These are phyloP conservation scores for Rhodomyrtus psidioides DNA, from an alignment of 441 rosid species.

Conservation along the genomic window DNA sequence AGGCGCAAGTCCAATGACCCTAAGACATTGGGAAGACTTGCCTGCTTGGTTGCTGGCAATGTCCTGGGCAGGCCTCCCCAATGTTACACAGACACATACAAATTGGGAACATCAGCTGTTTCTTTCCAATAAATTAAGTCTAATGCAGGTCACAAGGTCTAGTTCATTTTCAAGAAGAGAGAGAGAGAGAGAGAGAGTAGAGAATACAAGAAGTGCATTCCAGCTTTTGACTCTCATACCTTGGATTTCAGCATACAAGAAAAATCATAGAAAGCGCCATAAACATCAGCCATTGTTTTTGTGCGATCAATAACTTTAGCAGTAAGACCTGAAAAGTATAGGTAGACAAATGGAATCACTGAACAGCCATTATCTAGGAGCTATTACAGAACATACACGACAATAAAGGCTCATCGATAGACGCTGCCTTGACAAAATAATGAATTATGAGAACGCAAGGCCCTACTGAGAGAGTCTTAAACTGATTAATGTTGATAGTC, in stretches of 20 bases:
- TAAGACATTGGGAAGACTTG: background rate
- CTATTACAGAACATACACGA: background rate
- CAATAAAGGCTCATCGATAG: background rate
- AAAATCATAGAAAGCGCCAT: conserved; percentile 87
- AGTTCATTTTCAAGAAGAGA: background rate
- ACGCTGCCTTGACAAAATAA: background rate
- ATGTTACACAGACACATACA: background rate
- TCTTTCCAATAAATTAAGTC: background rate
- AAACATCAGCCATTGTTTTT: conserved; percentile 78
- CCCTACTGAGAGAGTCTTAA: background rate
- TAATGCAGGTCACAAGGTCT: background rate
- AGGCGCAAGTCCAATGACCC: background rate
- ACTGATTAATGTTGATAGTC: background rate
- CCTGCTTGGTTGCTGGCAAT: background rate
- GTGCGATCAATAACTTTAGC: conserved; percentile 81
- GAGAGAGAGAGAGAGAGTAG: too few relatives aligned
- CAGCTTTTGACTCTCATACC: conserved; percentile 24
- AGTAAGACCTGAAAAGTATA: conserved; percentile 55
- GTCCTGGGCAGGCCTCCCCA: background rate
- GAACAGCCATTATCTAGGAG: background rate
- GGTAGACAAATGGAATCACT: background rate
- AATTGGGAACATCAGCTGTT: background rate
- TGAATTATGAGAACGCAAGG: background rate
- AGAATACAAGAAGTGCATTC: background rate
- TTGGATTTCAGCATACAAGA: conserved; percentile 65